A percentile compares a stretch with the other conserved stretches of the same genome.
Conservation (phyloP, 306 rosid species). For the Abrus precatorius region DNA sequence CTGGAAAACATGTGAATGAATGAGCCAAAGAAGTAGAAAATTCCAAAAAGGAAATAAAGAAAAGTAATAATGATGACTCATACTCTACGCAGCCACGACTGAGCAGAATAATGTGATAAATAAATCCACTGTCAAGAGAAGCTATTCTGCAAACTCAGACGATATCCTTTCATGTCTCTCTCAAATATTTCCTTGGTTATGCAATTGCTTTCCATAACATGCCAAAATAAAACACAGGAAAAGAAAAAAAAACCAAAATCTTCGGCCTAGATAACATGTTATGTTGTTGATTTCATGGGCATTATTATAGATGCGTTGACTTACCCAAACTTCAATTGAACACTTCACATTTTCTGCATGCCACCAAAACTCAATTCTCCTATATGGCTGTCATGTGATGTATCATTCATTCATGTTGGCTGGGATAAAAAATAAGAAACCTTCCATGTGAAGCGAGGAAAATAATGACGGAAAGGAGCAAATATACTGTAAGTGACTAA, state of each 20-base stretch:
- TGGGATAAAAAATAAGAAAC: background rate
- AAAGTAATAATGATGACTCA: too few species aligned
- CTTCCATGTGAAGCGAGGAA: conserved; percentile 7
- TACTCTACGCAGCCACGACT: too few species aligned
- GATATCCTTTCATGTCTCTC: background rate
- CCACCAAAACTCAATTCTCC: conserved; percentile 9
- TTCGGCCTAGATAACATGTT: conserved; percentile 11
- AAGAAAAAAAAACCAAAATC: background rate
- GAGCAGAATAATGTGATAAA: background rate
- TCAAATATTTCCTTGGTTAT: background rate
- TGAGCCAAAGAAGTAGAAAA: too few species aligned
- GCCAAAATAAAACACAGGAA: background rate
- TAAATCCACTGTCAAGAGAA: background rate
- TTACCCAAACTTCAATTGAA: background rate
- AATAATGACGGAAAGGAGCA: background rate
- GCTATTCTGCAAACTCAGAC: background rate
- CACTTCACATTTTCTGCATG: conserved; percentile 29
- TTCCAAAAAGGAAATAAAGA: too few species aligned
- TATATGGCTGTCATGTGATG: conserved; percentile 23
- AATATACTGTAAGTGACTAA: background rate
- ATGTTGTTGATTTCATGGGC: background rate
- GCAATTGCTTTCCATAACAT: background rate
- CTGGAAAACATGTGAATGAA: too few species aligned
- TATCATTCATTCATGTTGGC: background rate
- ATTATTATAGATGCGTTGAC: conserved; percentile 11